A percentile compares a stretch with the other conserved stretches of the same genome.
Conservation (phyloP, 345 rosid species). For the Streptanthus diversifolius region DNA sequence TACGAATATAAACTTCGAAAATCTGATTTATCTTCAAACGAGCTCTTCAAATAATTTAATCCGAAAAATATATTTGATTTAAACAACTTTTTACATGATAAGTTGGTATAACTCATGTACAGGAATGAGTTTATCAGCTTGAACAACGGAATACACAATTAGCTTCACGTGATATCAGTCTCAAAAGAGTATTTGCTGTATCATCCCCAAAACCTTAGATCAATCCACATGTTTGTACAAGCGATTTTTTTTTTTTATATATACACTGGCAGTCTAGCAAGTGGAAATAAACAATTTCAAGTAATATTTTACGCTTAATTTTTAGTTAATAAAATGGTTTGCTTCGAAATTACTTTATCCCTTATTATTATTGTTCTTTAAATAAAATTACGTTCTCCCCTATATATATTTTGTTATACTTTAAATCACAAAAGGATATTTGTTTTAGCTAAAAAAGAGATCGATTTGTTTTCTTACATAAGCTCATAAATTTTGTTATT, state of each 20-base stretch:
- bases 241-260: not conserved
- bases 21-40: not conserved
- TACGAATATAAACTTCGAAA: not conserved
- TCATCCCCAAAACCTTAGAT: not conserved
- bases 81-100: not conserved
- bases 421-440: too few species aligned
- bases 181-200: not conserved
- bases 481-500: too few species aligned
- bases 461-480: too few species aligned
- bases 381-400: too few species aligned
- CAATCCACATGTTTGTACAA: not conserved
- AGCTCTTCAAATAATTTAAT: not conserved
- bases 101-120: not conserved
- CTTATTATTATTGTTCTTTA: too few species aligned
- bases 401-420: too few species aligned
- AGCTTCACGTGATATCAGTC: not conserved
- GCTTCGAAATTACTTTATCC: not conserved
- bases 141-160: not conserved
- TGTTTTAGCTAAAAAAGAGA: too few species aligned
- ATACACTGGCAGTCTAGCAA: not conserved
- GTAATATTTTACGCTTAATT: not conserved
- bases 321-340: not conserved
- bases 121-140: not conserved
- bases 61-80: too few species aligned
- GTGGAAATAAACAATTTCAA: not conserved